Percentiles rank a stretch among this genome's conserved stretches.
phyloP scores from a whole-genome alignment of 2,329 filamentous ascomycete species.

The Colletotrichum sp. region DNA sequence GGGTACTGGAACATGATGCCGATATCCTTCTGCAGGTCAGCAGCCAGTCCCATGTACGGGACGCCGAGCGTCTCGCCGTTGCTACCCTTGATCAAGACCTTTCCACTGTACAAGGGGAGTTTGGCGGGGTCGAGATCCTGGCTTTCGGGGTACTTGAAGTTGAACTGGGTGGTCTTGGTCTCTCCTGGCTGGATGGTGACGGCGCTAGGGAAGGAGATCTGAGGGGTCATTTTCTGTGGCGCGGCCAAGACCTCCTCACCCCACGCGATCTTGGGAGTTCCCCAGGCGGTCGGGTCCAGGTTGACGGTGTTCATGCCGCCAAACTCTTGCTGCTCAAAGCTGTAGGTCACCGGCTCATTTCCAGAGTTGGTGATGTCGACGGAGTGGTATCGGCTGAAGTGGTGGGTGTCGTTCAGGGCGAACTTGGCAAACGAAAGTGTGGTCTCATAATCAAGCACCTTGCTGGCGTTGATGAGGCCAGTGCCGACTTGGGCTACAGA shows the following conservation, averaged over 20 bases:
- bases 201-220: not conserved
- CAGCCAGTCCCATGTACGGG: conserved; percentile 31
- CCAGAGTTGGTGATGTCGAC: conserved; percentile 40
- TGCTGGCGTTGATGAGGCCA: conserved; percentile 45
- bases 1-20: conserved; percentile 16
- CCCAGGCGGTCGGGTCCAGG: conserved; percentile 2
- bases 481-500: conserved; percentile 43
- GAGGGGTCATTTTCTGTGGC: conserved; percentile 1
- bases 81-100: conserved; percentile 33
- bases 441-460: conserved; percentile 42
- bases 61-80: conserved; percentile 37
- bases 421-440: conserved; percentile 42
- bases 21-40: conserved; percentile 3
- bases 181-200: conserved; percentile 8
- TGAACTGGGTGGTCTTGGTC: conserved; percentile 7
- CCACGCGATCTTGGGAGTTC: conserved; percentile 16
- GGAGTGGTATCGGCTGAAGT: conserved; percentile 33
- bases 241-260: not conserved
- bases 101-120: conserved; percentile 38
- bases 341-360: conserved; percentile 36
- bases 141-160: conserved; percentile 3
- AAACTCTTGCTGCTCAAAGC: conserved; percentile 29
- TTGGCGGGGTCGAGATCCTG: conserved; percentile 22
- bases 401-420: conserved; percentile 47
- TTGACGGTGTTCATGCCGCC: conserved; percentile 23